Base-by-base conservation (phyloP, 768 basidiomycete species). In the Phaeotremella fagi region DNA sequence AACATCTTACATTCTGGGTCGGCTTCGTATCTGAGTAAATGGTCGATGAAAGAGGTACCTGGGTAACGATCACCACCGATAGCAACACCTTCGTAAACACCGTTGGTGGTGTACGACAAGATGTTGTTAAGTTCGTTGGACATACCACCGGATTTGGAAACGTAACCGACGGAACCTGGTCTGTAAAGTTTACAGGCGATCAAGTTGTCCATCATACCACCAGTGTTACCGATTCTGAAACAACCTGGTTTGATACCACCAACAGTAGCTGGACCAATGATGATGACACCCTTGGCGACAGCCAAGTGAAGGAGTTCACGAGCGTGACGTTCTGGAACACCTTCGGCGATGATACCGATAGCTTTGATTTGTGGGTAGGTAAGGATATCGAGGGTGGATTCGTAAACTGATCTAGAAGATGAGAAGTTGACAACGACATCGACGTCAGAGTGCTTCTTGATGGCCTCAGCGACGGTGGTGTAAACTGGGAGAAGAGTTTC, bases 171-270 rank as follows among this genome's bases (percentile, higher is more conserved):
- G 12, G 91, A 90, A 52, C 94, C 94, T 24, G 91, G 80, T 69
- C 92, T 90, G 83, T 97, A 99, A 59, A 99, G 86, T 81, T 97
- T 99, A 59, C 90, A 94, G 5, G 92, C 80, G 72, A 97, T 95
- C 79, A 98, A 92, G 81, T 98, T 99, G 81, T 99, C 94, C 92
- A 97, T 95, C 94, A 98, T 98, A 71, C 89, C 94, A 80, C 94
- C 94, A 55, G 89, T 91, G 82, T 99, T 99, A 70, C 94, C 94
- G 68, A 98, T 98, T 76, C 92, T 83, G 88, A 97, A 98, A 80
- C 94, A 97, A 37, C 94, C 94, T 53, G 94, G 92, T 81, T 99
- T 99, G 81, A 99, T 95, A 70, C 94, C 94, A 78, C 94, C 94
- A 50, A 98, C 94, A 45, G 94, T 99, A 23, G 95, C 95, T 54